Evolutionary conservation across 148 eudicot species (phyloP), one percentile per base, ranked within the genome.

Genomic region (Heliosperma pusillum): DNA sequence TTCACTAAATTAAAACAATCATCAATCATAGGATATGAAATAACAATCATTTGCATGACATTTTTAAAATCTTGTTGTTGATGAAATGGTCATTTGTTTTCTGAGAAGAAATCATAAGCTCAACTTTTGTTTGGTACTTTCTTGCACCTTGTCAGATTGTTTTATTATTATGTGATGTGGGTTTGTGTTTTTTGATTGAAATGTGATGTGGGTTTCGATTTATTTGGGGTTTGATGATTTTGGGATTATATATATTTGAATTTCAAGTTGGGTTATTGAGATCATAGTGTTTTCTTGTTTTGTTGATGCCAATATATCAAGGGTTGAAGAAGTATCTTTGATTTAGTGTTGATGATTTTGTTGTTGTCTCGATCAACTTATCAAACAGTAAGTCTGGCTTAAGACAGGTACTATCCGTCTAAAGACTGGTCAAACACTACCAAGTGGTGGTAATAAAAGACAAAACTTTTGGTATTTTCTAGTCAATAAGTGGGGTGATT

Each of bases 81-180:
- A 78, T 33, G 66, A 69, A 63, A 80, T 83, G 84, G 52, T 24
- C 74, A 29, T 60, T 59, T 66, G 66, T 17, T 72, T 71, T 60
- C 26, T 61, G 33, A 61, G 60, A 36, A 24, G 22, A 4, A 42
- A 63, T 66, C 76, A 44, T 33, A 70, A 83, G 86, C 81, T 79
- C 53, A 50, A 81, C 83, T 81, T 81, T 44, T 29, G 5, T 72
- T 69, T 47, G 83, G 89, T 86, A 86, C 52, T 30, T 36, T 66
- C 33, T 59, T 44, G 25, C 53, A 59, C 68, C 63, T n/a, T 24
- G 30, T 45, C 1, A 33, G 7, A 60, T 74, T 79, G 3, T 10
- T 66, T 78, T 55, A 44, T 6, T 52, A 17, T 36, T 47, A 61
- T 27, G 11, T 29, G 60, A 36, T 62, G 60, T 26, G 7, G 16